Percentiles rank a stretch among this genome's conserved stretches.
Evolutionary conservation across 192 early-diverging fungal genomes (phyloP).

Genomic region (Chytriomyces sp.): DNA sequence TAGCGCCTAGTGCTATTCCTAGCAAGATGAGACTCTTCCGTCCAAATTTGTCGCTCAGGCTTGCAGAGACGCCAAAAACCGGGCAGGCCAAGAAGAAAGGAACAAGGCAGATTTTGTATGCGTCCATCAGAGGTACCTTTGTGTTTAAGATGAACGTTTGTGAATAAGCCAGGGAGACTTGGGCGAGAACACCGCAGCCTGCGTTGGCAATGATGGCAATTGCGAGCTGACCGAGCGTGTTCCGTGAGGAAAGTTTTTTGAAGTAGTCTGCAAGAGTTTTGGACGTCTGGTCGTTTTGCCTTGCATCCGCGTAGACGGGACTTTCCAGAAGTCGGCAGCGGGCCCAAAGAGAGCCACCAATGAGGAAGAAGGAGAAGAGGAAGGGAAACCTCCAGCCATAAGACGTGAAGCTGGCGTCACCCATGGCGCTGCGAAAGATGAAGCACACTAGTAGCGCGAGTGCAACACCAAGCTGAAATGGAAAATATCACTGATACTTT

Average conservation of each 20-base stretch:
- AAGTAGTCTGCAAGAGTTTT: slow-evolving; percentile 26
- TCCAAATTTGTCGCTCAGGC: slow-evolving; percentile 34
- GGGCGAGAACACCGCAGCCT: slow-evolving; percentile 29
- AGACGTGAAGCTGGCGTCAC: background rate
- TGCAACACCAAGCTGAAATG: too few species aligned
- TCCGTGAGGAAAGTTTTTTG: slow-evolving; percentile 17
- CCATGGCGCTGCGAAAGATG: background rate
- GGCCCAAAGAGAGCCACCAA: slow-evolving; percentile 29
- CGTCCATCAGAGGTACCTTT: background rate
- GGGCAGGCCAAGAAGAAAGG: slow-evolving; percentile 25
- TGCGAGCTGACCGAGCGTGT: slow-evolving; percentile 3
- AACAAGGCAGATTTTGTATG: slow-evolving; percentile 20
- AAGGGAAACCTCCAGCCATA: slow-evolving; percentile 43
- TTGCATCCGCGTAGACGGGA: slow-evolving; percentile 17
- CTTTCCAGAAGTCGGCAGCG: slow-evolving; percentile 33
- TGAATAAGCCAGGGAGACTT: slow-evolving; percentile 18
- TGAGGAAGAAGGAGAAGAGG: slow-evolving; percentile 32
- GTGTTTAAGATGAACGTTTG: slow-evolving; percentile 22
- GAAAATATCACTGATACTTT: too few species aligned
- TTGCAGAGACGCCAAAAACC: slow-evolving; percentile 21
- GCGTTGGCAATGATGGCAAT: slow-evolving; percentile 31
- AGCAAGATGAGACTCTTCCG: slow-evolving; percentile 33
- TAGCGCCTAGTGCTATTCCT: slow-evolving; percentile 17
- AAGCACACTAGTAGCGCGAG: slow-evolving; percentile 30
- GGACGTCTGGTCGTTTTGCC: slow-evolving; percentile 13